Evolutionary conservation across 2,329 filamentous ascomycete species (phyloP).

Genomic region (Catunica adiposa): DNA sequence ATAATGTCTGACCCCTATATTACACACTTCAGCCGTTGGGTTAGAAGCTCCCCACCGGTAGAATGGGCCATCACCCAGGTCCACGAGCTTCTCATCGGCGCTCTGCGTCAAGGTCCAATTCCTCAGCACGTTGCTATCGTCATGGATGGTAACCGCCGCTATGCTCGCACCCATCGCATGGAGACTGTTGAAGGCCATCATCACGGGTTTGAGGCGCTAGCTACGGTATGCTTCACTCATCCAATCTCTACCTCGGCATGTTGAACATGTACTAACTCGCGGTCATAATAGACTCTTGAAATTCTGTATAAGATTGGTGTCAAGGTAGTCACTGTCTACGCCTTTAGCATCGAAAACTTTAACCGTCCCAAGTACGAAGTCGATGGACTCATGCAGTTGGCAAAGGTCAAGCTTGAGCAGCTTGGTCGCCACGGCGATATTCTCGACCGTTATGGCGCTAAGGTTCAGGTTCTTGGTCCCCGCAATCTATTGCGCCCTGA

Average conservation of each 20-base stretch:
- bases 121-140: constrained; percentile 97
- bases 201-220: constrained; percentile 85
- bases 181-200: constrained; percentile 95
- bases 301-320: constrained; percentile 97
- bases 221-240: constrained; percentile 25
- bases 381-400: constrained; percentile 92
- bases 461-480: constrained; percentile 72
- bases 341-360: constrained; percentile 98
- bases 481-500: constrained; percentile 70
- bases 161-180: constrained; percentile 76
- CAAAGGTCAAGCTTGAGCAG: constrained; percentile 85
- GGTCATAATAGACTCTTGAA: constrained; percentile 57
- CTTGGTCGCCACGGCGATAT: constrained; percentile 85
- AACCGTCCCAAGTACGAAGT: constrained; percentile 94
- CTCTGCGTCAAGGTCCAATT: constrained; percentile 76
- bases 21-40: constrained; percentile 43
- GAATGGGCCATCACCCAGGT: constrained; percentile 73
- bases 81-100: constrained; percentile 72
- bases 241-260: neutral
- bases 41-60: constrained; percentile 74
- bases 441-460: constrained; percentile 79
- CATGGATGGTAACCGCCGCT: constrained; percentile 95
- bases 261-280: neutral
- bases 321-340: constrained; percentile 92
- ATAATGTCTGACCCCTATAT: constrained; percentile 38